Evolutionary conservation across 306 rosid species (phyloP).

Genomic region (Malus sieversii): DNA sequence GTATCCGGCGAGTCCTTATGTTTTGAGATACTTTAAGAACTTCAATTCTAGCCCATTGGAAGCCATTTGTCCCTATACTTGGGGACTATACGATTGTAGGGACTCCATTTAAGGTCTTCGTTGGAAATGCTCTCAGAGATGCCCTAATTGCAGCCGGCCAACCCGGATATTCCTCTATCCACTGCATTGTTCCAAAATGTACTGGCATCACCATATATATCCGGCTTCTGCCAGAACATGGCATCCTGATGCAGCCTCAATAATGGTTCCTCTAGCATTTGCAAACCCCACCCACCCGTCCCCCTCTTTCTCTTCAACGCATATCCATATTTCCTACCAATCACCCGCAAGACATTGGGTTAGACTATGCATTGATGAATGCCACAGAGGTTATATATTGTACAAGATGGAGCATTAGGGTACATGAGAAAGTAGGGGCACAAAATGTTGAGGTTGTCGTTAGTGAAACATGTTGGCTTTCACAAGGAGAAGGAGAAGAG

Average conservation of each 20-base stretch:
- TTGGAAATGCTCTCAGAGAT: neutral
- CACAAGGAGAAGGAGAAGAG: neutral
- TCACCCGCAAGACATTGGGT: neutral
- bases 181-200: neutral
- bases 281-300: neutral
- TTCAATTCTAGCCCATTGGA: no score
- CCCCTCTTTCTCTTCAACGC: neutral
- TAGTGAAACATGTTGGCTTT: neutral
- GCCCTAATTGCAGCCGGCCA: neutral
- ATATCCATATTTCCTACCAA: neutral
- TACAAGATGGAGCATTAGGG: neutral
- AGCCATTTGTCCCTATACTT: no score
- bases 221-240: neutral
- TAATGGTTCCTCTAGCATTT: neutral
- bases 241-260: neutral
- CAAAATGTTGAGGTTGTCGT: neutral
- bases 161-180: neutral
- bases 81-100: rapidly evolving
- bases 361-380: neutral
- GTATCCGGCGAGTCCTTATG: no score
- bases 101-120: no score
- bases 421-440: neutral
- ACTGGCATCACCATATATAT: neutral
- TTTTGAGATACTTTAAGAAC: no score
- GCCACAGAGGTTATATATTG: neutral